Base-by-base conservation (phyloP, 2,329 filamentous ascomycete species). In the Stachybotrys elegans region DNA sequence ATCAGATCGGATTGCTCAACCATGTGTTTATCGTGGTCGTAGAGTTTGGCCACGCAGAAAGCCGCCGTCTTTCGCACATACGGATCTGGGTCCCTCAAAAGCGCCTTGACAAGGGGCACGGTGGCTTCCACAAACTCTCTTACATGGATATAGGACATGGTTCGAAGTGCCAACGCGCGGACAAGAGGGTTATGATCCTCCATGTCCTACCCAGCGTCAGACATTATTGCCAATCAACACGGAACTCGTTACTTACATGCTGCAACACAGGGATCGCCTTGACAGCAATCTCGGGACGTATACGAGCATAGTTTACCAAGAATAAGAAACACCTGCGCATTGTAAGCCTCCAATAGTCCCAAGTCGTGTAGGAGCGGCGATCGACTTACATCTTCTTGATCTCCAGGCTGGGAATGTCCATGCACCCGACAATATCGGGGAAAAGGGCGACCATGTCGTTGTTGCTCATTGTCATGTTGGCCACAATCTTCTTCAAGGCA, bases 381-480 rank as follows among this genome's bases (percentile, higher is more conserved):
- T 29, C 14, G 34, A 63, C 80, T 55, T 73, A 96, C 93, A 98
- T 98, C 77, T 98, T 98, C 79, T 98, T 98, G 70, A 98, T 96
- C 69, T 98, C 93, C 64, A 98, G 72, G 58, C 87, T 95, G 42
- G 84, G 86, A 50, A 98, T 88, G 56, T 88, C 83, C 93, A 98
- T 98, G 74, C 92, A 97, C 50, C 76, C 83, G 56, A 98, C 88
- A 48, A 98, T 86, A 62, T 98, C 93, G 16, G 92, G 90, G 57
- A 98, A 98, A 42, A 98, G 75, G 31, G 89, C 90, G 44, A 97
- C 86, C 93, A 98, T 98, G 67, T 98, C 93, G 62, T 97, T 98
- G 71, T 98, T 98, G 79, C 92, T 97, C 93, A 98, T 98, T 52
- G 93, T 98, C 93, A 98, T 98, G 65, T 98, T 98, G 64, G 93